These are phyloP conservation scores for Cystoisospora suis DNA, from an alignment of 169 alveolate genomes.

Conservation along the genomic window DNA sequence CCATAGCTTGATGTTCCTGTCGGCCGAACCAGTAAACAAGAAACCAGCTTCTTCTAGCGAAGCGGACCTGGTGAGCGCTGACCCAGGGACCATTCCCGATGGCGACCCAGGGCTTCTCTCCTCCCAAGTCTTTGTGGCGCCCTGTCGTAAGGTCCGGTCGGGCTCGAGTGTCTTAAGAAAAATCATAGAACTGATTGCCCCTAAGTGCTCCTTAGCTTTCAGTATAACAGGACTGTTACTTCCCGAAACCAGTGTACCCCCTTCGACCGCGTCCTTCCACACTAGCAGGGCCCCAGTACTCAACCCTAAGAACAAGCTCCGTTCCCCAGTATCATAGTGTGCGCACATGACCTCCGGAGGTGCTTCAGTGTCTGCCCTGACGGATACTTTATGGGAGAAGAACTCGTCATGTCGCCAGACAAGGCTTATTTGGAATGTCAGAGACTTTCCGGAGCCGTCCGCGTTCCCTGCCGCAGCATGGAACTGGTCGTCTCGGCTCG, in stretches of 20 bases:
- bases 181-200: neutral
- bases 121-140: neutral
- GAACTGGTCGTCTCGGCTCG: neutral
- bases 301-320: neutral
- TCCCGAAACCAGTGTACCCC: neutral
- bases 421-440: neutral
- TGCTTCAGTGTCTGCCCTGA: neutral
- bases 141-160: neutral
- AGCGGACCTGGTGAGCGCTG: neutral
- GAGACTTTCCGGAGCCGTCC: neutral
- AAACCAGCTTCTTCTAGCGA: neutral
- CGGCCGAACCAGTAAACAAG: slow-evolving; percentile 62
- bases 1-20: slow-evolving; percentile 51
- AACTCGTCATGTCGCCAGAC: neutral
- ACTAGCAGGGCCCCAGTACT: neutral
- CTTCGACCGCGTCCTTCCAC: neutral
- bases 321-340: neutral
- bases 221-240: neutral
- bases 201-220: neutral
- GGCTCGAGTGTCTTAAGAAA: neutral
- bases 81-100: neutral
- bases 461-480: neutral
- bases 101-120: neutral
- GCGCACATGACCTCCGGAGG: slow-evolving; percentile 28
- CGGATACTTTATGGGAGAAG: slow-evolving; percentile 7